phyloP scores from a whole-genome alignment of 148 eudicot species.

The Fagopyrum esculentum region DNA sequence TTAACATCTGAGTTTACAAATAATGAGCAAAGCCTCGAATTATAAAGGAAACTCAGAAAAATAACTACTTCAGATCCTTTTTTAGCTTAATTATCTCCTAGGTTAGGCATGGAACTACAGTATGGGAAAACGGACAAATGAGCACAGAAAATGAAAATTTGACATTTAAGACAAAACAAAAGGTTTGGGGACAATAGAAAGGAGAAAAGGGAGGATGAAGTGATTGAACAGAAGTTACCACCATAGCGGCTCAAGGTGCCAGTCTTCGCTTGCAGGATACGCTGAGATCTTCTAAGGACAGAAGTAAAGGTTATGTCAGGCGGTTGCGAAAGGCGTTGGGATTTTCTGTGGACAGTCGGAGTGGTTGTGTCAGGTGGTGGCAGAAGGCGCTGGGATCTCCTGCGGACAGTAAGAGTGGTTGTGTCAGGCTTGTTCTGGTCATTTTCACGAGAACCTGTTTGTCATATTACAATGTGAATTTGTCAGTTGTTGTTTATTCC shows the following conservation, averaged over 20 bases:
- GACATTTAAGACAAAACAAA: not conserved
- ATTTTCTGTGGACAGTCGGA: constrained; percentile 2
- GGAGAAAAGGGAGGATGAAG: not conserved
- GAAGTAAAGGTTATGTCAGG: not conserved
- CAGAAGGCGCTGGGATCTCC: not conserved
- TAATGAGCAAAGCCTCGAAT: not conserved
- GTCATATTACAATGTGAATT: not conserved
- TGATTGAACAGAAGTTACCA: not conserved
- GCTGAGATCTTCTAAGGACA: constrained; percentile 10
- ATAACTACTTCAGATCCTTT: not conserved
- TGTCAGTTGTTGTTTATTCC: not conserved
- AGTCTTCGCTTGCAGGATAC: constrained; percentile 1
- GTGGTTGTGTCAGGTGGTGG: not conserved
- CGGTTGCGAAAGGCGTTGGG: constrained; percentile 3
- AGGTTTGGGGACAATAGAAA: not conserved
- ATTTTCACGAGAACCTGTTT: not conserved
- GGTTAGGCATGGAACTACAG: not conserved
- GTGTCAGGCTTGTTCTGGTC: not conserved
- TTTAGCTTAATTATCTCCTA: not conserved
- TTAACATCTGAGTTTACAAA: not conserved
- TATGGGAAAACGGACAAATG: not conserved
- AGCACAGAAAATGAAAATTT: not conserved
- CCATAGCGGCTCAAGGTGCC: not conserved
- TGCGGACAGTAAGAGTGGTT: not conserved
- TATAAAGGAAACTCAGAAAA: not conserved